phyloP scores from a whole-genome alignment of 257 asterid species.

The Nicotiana tomentosiformis region DNA sequence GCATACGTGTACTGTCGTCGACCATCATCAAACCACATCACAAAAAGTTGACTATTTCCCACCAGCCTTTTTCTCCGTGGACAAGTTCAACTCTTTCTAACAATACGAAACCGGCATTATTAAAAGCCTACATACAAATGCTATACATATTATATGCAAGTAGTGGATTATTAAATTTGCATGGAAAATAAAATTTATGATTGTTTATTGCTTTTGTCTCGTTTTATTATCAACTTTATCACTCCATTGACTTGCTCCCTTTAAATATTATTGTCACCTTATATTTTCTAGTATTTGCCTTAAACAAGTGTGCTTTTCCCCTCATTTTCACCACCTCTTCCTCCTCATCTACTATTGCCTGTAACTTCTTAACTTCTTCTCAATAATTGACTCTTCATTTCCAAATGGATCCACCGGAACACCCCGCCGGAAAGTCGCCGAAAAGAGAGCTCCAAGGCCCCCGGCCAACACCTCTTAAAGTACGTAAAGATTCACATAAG shows the following conservation, averaged over 20 bases:
- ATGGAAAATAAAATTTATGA: background rate
- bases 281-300: background rate
- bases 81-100: background rate
- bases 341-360: background rate
- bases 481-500: conserved; percentile 76
- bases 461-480: conserved; percentile 74
- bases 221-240: background rate
- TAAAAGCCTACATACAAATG: background rate
- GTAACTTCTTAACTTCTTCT: background rate
- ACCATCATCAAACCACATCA: background rate
- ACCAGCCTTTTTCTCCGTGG: background rate
- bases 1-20: background rate
- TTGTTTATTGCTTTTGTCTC: background rate
- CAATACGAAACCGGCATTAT: background rate
- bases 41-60: background rate
- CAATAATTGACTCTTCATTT: background rate
- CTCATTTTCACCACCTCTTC: background rate
- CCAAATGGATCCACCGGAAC: conserved; percentile 48
- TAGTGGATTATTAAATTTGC: background rate
- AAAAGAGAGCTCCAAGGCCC: conserved; percentile 74
- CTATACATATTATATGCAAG: background rate
- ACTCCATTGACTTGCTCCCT: background rate
- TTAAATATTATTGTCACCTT: background rate
- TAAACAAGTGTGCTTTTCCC: background rate
- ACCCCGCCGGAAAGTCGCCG: conserved; percentile 44